These are phyloP conservation scores for Sambucus nigra DNA, from an alignment of 129 eudicot genomes.

Conservation along the genomic window DNA sequence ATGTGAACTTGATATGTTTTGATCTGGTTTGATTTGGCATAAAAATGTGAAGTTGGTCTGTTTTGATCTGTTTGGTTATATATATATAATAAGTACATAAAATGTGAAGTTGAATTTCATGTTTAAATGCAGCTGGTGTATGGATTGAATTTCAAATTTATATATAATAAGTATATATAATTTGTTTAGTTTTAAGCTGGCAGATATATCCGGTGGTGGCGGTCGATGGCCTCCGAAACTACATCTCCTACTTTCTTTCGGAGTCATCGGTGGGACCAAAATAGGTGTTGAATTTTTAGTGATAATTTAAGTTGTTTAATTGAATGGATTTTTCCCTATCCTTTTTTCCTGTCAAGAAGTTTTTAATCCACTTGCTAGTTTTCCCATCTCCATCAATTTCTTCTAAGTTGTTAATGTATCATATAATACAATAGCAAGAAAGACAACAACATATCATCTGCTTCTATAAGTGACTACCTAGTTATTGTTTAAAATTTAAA, in stretches of 20 bases:
- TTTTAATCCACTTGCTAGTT: slow-evolving; percentile 69
- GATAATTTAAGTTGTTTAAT: neutral
- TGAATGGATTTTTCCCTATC: slow-evolving; percentile 24
- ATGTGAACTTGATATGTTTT: too few species aligned
- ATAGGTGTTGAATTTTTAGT: slow-evolving; percentile 35
- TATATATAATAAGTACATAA: too few species aligned
- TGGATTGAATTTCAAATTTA: too few species aligned
- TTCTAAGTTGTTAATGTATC: slow-evolving; percentile 17
- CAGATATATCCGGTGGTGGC: slow-evolving; percentile 20
- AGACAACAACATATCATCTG: slow-evolving; percentile 16
- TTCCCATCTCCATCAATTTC: slow-evolving; percentile 63
- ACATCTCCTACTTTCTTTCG: slow-evolving; percentile 82
- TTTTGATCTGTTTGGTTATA: too few species aligned
- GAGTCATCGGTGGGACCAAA: slow-evolving; percentile 40
- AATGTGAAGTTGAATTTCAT: too few species aligned
- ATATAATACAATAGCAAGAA: slow-evolving; percentile 3
- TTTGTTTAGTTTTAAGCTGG: too few species aligned
- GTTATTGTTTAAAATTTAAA: neutral
- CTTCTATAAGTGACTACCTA: too few species aligned
- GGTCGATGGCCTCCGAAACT: slow-evolving; percentile 79
- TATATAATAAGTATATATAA: too few species aligned
- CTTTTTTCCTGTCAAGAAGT: slow-evolving; percentile 61
- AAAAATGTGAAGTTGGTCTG: too few species aligned
- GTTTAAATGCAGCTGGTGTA: too few species aligned
- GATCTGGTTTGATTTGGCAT: too few species aligned